Evolutionary conservation across 768 basidiomycete genomes (phyloP).

Genomic region (Mycena vulgaris): DNA sequence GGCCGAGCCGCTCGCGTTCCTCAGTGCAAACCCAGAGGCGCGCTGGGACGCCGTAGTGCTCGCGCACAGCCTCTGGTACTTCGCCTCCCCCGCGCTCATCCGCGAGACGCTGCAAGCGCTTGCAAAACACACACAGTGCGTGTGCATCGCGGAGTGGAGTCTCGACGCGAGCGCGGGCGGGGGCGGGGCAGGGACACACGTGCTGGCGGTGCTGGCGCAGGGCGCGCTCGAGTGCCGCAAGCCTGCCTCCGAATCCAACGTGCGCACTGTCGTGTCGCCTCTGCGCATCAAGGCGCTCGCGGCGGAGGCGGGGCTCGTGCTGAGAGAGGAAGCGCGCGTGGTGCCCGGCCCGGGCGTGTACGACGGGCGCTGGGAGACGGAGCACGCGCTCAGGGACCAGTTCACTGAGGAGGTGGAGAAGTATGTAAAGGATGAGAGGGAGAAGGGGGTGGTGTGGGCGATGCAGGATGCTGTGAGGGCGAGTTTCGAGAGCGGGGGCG

Average conservation of each 20-base stretch:
- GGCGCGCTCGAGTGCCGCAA: conserved; percentile 53
- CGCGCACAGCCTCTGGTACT: conserved; percentile 58
- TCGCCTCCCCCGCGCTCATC: conserved; percentile 51
- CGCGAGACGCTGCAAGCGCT: conserved; percentile 47
- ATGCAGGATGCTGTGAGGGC: conserved; percentile 48
- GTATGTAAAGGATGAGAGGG: conserved; percentile 48
- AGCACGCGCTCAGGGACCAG: conserved; percentile 33
- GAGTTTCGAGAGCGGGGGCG: conserved; percentile 31
- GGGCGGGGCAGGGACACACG: conserved; percentile 47
- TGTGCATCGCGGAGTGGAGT: conserved; percentile 55
- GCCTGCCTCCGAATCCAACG: conserved; percentile 46
- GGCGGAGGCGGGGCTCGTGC: conserved; percentile 38
- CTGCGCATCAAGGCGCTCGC: conserved; percentile 47
- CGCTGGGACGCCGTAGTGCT: conserved; percentile 53
- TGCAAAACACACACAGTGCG: conserved; percentile 38
- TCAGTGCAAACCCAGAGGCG: conserved; percentile 37
- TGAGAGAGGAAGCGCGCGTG: conserved; percentile 42
- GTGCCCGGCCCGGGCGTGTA: conserved; percentile 43
- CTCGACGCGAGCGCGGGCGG: conserved; percentile 41
- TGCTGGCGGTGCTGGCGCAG: conserved; percentile 55
- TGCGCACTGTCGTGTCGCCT: conserved; percentile 56
- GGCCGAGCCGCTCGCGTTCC: conserved; percentile 47
- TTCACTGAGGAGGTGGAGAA: conserved; percentile 46
- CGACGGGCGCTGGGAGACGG: conserved; percentile 56
- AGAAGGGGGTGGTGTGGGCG: conserved; percentile 49